Conservation (phyloP, 768 basidiomycete species). For the Mrakia frigida region DNA sequence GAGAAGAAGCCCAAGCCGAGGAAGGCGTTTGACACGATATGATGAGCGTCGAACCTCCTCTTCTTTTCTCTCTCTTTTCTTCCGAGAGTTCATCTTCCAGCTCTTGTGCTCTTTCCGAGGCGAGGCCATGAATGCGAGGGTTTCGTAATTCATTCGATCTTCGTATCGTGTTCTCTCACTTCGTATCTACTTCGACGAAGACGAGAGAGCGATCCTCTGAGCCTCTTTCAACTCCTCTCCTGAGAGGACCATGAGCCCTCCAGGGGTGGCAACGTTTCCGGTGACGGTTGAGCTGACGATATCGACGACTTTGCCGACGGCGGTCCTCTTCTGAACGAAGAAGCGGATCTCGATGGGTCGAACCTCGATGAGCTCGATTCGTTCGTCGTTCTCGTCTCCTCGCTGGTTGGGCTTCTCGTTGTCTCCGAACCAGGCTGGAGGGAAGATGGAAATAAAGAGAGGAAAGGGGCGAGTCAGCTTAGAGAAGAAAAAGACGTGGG, state of each 20-base stretch:
- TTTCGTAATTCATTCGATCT: too few relatives aligned
- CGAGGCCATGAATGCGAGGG: too few relatives aligned
- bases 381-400: conserved; percentile 72
- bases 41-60: neutral
- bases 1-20: neutral
- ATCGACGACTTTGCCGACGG: conserved; percentile 57
- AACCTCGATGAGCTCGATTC: conserved; percentile 68
- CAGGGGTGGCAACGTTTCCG: conserved; percentile 45
- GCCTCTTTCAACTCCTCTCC: conserved; percentile 25
- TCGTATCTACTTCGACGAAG: too few relatives aligned
- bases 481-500: neutral
- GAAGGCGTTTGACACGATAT: neutral
- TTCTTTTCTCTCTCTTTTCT: too few relatives aligned
- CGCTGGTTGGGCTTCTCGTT: conserved; percentile 77
- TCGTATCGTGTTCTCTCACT: too few relatives aligned
- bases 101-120: too few relatives aligned
- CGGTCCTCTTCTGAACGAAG: conserved; percentile 63
- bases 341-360: conserved; percentile 69
- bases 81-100: too few relatives aligned
- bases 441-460: too few relatives aligned
- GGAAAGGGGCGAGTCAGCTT: too few relatives aligned
- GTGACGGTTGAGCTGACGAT: conserved; percentile 57
- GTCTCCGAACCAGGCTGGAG: conserved; percentile 72
- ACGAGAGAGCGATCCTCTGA: neutral
- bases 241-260: conserved; percentile 13